A percentile compares a stretch with the other conserved stretches of the same genome.
Evolutionary conservation across 352 stramenopile genomes (phyloP).

Genomic region (Phytophthora pluvialis): DNA sequence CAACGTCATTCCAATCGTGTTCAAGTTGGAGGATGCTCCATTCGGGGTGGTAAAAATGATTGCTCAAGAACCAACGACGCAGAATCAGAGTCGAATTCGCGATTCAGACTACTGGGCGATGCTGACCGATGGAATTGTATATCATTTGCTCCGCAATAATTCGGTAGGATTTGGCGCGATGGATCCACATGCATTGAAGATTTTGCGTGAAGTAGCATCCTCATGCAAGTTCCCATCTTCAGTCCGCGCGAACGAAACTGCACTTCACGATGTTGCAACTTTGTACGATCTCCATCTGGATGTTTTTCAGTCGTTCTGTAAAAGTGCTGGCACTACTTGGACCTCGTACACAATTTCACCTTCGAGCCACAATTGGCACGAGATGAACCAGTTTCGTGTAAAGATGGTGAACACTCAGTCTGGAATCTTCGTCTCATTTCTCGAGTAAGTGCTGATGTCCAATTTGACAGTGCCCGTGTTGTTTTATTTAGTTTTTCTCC

Average conservation of each 20-base stretch:
- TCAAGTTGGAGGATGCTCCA: conserved; percentile 22
- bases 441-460: conserved; percentile 54
- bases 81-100: neutral
- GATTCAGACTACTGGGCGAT: conserved; percentile 71
- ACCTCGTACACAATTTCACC: conserved; percentile 20
- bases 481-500: neutral
- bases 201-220: conserved; percentile 50
- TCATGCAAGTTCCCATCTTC: conserved; percentile 45
- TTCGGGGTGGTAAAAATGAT: conserved; percentile 29
- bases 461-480: neutral
- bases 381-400: conserved; percentile 41
- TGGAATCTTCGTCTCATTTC: conserved; percentile 71
- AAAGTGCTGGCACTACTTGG: conserved; percentile 54
- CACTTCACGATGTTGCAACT: conserved; percentile 24
- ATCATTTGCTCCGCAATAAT: conserved; percentile 51
- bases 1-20: conserved; percentile 24
- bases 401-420: conserved; percentile 70
- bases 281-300: conserved; percentile 75
- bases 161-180: conserved; percentile 58
- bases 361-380: conserved; percentile 17
- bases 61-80: neutral
- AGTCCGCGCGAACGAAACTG: conserved; percentile 31
- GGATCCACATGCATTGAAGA: conserved; percentile 48
- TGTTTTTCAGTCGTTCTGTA: conserved; percentile 72
- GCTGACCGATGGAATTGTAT: conserved; percentile 73